A percentile compares a stretch with the other conserved stretches of the same genome.
Conservation (phyloP, 2,329 filamentous ascomycete species). For the Fusarium veterinarium region DNA sequence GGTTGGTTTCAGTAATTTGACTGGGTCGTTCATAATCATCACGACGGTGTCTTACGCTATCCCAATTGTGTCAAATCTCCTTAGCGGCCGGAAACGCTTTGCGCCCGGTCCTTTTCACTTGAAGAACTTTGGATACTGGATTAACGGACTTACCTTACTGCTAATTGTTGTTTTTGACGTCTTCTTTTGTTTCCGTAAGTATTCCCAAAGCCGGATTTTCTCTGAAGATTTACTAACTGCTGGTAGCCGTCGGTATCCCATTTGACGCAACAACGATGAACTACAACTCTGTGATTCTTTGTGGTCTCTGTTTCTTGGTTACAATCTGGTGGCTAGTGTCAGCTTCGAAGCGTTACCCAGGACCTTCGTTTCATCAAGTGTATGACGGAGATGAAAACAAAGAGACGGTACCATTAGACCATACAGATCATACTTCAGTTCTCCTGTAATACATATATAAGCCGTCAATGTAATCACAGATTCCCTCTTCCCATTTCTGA, state of each 20-base stretch:
- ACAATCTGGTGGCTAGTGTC: conserved; percentile 36
- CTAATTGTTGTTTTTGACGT: conserved; percentile 40
- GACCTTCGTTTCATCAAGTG: conserved; percentile 27
- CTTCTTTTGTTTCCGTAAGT: conserved; percentile 45
- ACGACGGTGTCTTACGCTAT: conserved; percentile 43
- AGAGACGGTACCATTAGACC: accelerated
- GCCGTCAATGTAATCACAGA: accelerated
- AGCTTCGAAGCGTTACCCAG: conserved; percentile 36
- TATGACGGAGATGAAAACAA: not conserved
- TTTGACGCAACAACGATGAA: conserved; percentile 42
- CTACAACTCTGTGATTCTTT: conserved; percentile 42
- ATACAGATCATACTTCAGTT: no score
- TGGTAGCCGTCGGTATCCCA: conserved; percentile 34
- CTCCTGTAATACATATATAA: no score
- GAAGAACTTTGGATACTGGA: not conserved
- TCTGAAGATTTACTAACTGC: not conserved
- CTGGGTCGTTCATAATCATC: conserved; percentile 45
- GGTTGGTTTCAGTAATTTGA: conserved; percentile 43
- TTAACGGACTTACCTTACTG: conserved; percentile 34
- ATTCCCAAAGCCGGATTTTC: accelerated
- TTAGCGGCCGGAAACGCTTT: conserved; percentile 31
- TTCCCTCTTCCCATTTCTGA: not conserved
- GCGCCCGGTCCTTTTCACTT: conserved; percentile 33
- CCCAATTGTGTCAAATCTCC: conserved; percentile 34
- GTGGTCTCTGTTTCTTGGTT: conserved; percentile 31